phyloP scores from a whole-genome alignment of 768 basidiomycete species.

The Termitomyces sp. region DNA sequence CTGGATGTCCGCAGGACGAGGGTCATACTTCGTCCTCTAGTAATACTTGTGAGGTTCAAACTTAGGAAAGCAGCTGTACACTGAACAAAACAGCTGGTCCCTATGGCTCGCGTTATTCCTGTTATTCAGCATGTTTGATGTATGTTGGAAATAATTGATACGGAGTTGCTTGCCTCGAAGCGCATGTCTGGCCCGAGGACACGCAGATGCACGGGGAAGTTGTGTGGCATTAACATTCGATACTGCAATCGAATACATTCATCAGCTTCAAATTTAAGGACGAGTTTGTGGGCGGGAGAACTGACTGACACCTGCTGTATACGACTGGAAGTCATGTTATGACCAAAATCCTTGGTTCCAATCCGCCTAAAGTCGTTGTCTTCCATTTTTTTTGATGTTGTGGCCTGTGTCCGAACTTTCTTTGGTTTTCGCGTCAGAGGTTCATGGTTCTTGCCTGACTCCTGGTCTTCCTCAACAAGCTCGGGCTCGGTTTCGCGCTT shows the following conservation, averaged over 20 bases:
- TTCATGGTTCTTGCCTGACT: neutral
- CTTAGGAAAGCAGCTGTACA: neutral
- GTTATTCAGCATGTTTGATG: neutral
- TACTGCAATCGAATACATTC: neutral
- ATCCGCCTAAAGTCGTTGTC: conserved; percentile 8
- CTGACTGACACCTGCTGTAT: neutral
- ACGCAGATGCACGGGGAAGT: neutral
- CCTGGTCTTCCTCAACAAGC: neutral
- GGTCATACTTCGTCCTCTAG: too few relatives aligned
- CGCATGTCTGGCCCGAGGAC: too few relatives aligned
- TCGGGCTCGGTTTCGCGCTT: neutral
- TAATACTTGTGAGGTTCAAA: too few relatives aligned
- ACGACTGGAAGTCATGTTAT: neutral
- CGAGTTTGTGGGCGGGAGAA: neutral
- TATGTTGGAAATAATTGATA: too few relatives aligned
- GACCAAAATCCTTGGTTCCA: neutral
- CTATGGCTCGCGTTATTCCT: neutral
- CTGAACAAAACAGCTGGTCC: neutral
- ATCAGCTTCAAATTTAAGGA: neutral
- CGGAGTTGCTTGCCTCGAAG: too few relatives aligned
- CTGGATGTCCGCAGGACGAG: neutral
- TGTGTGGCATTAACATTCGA: neutral
- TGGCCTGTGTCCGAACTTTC: neutral
- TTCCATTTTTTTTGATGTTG: neutral
- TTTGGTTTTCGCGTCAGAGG: neutral